phyloP scores from a whole-genome alignment of 2,329 filamentous ascomycete genomes.

The Grosmannia huntii region DNA sequence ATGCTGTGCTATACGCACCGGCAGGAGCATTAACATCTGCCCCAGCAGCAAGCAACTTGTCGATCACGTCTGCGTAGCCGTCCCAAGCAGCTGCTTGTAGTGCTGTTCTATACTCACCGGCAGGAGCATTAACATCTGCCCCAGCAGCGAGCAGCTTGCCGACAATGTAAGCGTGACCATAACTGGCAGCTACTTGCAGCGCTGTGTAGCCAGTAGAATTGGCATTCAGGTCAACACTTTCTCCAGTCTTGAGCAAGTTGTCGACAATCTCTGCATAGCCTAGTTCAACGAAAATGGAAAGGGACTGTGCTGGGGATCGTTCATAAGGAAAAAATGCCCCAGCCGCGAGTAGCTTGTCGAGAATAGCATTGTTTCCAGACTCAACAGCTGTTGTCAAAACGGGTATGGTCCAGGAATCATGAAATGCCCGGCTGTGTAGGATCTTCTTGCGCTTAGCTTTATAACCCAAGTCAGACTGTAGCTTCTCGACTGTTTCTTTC shows the following conservation, averaged over 20 bases:
- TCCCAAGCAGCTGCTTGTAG: not conserved
- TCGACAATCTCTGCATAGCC: not conserved
- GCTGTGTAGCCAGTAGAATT: no score
- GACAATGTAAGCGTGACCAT: not conserved
- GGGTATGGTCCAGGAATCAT: not conserved
- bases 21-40: not conserved
- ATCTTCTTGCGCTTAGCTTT: not conserved
- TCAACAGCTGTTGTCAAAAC: not conserved
- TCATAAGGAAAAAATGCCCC: not conserved
- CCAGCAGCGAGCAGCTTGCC: not conserved
- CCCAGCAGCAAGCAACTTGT: not conserved
- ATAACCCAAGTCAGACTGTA: not conserved
- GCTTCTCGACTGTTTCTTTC: not conserved
- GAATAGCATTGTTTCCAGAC: not conserved
- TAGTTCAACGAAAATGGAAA: not conserved
- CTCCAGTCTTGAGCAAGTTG: not conserved
- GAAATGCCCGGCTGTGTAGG: not conserved
- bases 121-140: not conserved
- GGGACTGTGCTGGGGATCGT: not conserved
- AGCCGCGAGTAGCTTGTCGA: not conserved
- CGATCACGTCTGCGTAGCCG: not conserved
- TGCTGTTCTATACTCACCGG: not conserved
- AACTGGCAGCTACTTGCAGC: not conserved
- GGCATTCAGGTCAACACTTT: not conserved
- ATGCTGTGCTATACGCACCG: not conserved